phyloP scores from a whole-genome alignment of 2,329 filamentous ascomycete genomes.

The Alternaria hordeiaustralica region DNA sequence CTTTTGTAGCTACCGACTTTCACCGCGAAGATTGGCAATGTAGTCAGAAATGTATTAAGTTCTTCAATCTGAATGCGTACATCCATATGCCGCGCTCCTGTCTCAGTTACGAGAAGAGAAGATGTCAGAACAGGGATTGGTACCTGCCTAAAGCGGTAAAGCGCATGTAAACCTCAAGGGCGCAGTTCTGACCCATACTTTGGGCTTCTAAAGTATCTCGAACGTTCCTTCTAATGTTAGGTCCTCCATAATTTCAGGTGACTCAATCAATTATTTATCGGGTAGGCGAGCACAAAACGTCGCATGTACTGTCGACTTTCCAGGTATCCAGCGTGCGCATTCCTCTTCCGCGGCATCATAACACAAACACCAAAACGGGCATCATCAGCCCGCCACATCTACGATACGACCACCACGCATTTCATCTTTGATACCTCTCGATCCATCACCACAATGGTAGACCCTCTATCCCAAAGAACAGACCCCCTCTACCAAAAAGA shows the following conservation, averaged over 20 bases:
- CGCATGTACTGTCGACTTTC: background rate
- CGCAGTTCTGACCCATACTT: background rate
- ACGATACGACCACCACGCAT: background rate
- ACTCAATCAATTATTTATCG: background rate
- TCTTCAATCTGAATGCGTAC: background rate
- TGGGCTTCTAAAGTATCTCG: background rate
- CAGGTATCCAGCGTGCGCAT: background rate
- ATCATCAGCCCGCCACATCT: background rate
- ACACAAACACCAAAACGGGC: background rate
- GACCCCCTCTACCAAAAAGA: conserved; percentile 51
- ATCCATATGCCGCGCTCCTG: background rate
- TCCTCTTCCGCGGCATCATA: background rate
- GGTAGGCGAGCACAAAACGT: background rate
- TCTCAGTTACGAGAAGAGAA: background rate
- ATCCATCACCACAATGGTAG: background rate
- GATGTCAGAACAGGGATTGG: background rate
- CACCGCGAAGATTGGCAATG: background rate
- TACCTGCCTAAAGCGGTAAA: conserved; percentile 8
- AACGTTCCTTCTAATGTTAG: background rate
- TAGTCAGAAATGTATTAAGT: too few relatives aligned
- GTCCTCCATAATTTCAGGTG: background rate
- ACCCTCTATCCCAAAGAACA: conserved; percentile 17
- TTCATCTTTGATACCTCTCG: background rate
- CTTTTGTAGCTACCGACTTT: background rate
- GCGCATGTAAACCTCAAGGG: conserved; percentile 3